Base-by-base conservation (phyloP, 1,284 basidiomycete genomes). In the Cutaneotrichosporon sp. region DNA sequence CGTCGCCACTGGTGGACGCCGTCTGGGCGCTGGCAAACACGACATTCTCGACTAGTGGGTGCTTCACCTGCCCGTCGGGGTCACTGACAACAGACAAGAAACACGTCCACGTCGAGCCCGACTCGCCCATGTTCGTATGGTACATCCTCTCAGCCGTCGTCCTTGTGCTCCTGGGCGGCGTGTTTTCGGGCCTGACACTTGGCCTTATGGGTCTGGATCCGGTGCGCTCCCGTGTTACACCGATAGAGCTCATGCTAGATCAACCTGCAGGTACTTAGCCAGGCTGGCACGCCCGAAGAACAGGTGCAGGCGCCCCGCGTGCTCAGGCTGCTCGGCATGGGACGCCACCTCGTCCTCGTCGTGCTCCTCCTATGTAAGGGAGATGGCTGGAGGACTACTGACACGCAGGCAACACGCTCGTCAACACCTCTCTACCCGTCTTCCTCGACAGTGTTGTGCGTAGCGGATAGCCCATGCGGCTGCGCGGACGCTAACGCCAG, bases 111-210 rank as follows among this genome's bases (percentile, higher is more conserved):
- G 64, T 72, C 21, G 49, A 57, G 9, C 64, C 66, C 12, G 14
- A 49, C n/a, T 58, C 57, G 17, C 61, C 64, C 21, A 46, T 58
- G 9, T 72, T 72, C 49, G 43, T 47, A 26, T 72, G 63, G 62
- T 72, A 69, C 50, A 60, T 72, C 38, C 42, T 58, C 13, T 45
- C 58, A 4, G 51, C 52, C 1, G 39, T 67, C 23, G 45, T 56
- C 3, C 55, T 73, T 15, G 68, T 73, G 2, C 39, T 71, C 8
- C 59, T 69, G 10, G 76, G 77, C 4, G 79, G 78, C 12, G 64
- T 79, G 22, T 79, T 79, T 64, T 76, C 77, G 0, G 79, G 79
- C 4, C 68, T 80, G 40, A 79, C 78, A 1, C 70, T 80, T 7
- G 78, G 77, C 4, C 62, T 80, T 38, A 79, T 80, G 78, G 77